Evolutionary conservation across 805 yeast genomes (phyloP).

Genomic region (Yarrowia divulgata): DNA sequence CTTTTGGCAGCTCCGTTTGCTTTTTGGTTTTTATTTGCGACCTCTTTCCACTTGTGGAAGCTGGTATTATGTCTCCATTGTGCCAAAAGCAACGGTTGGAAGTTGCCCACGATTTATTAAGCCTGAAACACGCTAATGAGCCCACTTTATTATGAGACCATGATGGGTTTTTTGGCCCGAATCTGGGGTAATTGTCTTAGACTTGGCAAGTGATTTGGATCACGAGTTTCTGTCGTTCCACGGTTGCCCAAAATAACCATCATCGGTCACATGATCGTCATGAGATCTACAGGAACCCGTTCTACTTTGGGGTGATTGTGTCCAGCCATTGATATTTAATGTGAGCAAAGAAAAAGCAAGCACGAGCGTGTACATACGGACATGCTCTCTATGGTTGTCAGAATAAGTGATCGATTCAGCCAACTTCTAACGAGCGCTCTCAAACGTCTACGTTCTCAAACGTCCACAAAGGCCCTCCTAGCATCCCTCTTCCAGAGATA

Average conservation of each 20-base stretch:
- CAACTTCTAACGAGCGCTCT: not conserved
- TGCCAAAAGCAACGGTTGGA: not conserved
- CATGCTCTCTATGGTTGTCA: no score
- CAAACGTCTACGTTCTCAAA: not conserved
- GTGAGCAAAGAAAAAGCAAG: not conserved
- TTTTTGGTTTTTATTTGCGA: not conserved
- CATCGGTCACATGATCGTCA: not conserved
- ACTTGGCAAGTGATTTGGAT: no score
- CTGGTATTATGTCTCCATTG: conserved; percentile 1
- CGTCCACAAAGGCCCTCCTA: not conserved
- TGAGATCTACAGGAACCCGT: conserved; percentile 32
- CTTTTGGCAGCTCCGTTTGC: not conserved
- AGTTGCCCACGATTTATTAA: not conserved
- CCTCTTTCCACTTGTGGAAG: not conserved
- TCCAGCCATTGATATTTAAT: not conserved
- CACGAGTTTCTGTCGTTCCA: not conserved
- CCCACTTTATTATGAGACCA: conserved; percentile 9
- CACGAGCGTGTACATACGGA: no score
- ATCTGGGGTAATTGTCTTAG: not conserved
- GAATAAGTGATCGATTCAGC: not conserved
- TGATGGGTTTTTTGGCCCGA: not conserved
- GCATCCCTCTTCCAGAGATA: conserved; percentile 2
- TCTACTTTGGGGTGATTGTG: not conserved
- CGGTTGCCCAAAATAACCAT: not conserved
- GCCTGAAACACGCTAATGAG: conserved; percentile 16